Conservation (phyloP, 2,329 filamentous ascomycete species). For the Aureobasidium sp. region DNA sequence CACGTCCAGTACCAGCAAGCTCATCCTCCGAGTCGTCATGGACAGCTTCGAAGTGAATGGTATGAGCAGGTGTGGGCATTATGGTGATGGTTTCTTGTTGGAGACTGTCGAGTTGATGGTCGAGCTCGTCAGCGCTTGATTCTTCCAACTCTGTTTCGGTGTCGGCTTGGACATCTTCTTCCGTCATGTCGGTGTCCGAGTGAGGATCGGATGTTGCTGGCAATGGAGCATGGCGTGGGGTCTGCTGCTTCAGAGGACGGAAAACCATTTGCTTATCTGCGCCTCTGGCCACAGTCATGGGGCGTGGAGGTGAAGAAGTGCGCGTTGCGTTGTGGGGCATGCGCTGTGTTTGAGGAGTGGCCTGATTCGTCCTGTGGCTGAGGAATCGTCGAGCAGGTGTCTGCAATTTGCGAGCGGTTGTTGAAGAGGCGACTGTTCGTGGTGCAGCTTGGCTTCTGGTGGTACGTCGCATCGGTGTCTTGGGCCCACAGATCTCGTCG, state of each 20-base stretch:
- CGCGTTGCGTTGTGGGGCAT: conserved; percentile 15
- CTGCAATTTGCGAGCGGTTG: conserved; percentile 1
- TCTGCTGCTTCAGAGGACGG: conserved; percentile 15
- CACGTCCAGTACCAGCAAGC: neutral
- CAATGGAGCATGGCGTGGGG: neutral
- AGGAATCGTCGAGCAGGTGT: conserved; percentile 11
- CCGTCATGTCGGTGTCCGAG: neutral
- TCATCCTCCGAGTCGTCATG: conserved; percentile 11
- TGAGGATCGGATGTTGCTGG: neutral
- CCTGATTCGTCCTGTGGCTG: conserved; percentile 1
- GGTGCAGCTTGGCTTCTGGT: neutral
- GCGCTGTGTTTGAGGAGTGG: conserved; percentile 19
- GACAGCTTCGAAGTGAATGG: neutral
- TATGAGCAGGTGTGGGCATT: conserved; percentile 1
- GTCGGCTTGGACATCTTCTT: neutral
- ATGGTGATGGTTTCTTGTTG: neutral
- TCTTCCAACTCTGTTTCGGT: neutral
- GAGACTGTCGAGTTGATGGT: neutral
- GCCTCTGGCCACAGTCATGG: conserved; percentile 18
- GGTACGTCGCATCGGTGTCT: conserved; percentile 17
- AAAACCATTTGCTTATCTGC: conserved; percentile 16
- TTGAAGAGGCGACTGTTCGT: neutral
- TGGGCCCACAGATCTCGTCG: conserved; percentile 19
- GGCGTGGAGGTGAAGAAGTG: conserved; percentile 11
- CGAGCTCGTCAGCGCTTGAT: conserved; percentile 9